Evolutionary conservation across 164 flowering plant genomes (phyloP).

Genomic region (Magnolia sinica): DNA sequence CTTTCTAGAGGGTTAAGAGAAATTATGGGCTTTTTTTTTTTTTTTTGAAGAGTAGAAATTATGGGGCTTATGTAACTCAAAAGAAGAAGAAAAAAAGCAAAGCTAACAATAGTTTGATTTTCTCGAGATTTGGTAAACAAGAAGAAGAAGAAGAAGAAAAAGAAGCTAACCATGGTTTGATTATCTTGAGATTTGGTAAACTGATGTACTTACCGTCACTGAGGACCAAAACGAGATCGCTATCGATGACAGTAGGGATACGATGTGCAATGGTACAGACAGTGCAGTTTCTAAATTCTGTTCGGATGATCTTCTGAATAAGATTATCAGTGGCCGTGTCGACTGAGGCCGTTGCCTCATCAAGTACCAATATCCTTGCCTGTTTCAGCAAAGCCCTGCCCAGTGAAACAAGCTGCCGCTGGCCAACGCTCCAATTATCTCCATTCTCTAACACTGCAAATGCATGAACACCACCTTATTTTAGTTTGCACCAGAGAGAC

Average conservation of each 20-base stretch:
- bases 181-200: neutral
- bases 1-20: no score
- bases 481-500: conserved; percentile 1
- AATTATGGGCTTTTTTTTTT: no score
- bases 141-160: no score
- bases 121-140: no score
- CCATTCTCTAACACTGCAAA: conserved; percentile 88
- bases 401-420: conserved; percentile 88
- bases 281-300: conserved; percentile 84
- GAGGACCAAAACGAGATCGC: conserved; percentile 93
- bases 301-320: conserved; percentile 83
- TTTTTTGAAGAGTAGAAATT: no score
- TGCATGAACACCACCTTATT: neutral
- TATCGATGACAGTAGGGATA: conserved; percentile 95
- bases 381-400: conserved; percentile 93
- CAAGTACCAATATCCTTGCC: conserved; percentile 86
- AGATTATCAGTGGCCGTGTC: conserved; percentile 96
- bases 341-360: conserved; percentile 98
- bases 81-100: no score
- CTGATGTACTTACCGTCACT: conserved; percentile 71
- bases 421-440: conserved; percentile 99
- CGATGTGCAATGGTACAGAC: conserved; percentile 98
- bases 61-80: no score
- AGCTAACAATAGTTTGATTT: no score
- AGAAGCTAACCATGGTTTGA: no score